Evolutionary conservation across 108 stramenopile species (phyloP), one percentile per base, ranked within the genome.

Genomic region (Fistulifera pelliculosa): DNA sequence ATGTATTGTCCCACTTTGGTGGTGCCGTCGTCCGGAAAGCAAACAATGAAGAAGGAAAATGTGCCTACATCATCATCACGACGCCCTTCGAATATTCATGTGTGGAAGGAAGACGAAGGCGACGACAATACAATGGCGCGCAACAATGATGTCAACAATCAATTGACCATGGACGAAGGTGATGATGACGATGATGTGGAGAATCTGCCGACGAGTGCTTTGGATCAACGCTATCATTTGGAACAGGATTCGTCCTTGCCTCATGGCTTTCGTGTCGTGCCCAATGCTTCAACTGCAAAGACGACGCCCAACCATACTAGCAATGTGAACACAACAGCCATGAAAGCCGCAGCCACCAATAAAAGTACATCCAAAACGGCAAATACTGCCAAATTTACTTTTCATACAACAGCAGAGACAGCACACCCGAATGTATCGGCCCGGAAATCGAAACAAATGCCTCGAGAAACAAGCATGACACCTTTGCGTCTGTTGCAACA

Each of bases 251-350:
- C 65, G 26, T 57, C 62, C 45, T 58, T 54, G 54, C 65, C 70
- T 0, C 53, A 65, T 16, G 64, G 76, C 31, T 27, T 78, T 21
- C 68, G 64, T 42, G 76, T 78, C 5, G 68, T 78, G 1, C 76
- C 76, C n/a, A 78, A 70, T 43, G 59, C 60, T 22, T n/a, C n/a
- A 3, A 35, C 6, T 35, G 8, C 70, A 62, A 15, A 49, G 71
- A 26, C 23, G 43, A 18, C 42, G 6, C 31, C 6, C 6, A 35
- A 35, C 8, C 31, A 35, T 3, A 35, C n/a, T n/a, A n/a, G n/a
- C n/a, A n/a, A n/a, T n/a, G n/a, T n/a, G n/a, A 54, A 43, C 61
- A 39, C 8, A 31, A 41, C 17, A 24, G 12, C 17, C 39, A 19
- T 47, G 21, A 41, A 5, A 56, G 18, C 8, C 21, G 27, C 14